These are phyloP conservation scores for Claviceps lovelessii DNA, from an alignment of 2,329 filamentous ascomycete genomes.

Conservation along the genomic window DNA sequence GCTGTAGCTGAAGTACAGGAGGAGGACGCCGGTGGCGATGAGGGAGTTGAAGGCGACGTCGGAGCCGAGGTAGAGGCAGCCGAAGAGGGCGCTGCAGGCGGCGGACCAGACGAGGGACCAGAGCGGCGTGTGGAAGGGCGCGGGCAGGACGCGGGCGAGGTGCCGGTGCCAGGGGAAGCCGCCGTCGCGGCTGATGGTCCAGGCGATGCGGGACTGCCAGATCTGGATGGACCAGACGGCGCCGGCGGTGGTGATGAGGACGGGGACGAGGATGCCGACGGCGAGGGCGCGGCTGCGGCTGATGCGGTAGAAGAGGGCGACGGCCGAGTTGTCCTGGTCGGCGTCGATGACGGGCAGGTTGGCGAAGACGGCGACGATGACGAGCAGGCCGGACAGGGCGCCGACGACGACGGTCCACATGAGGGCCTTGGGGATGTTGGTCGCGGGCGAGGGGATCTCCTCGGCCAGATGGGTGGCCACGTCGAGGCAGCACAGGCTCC, in stretches of 20 bases:
- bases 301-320: constrained; percentile 12
- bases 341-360: constrained; percentile 9
- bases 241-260: constrained; percentile 11
- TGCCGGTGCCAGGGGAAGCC: constrained; percentile 13
- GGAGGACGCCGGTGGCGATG: constrained; percentile 12
- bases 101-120: constrained; percentile 14
- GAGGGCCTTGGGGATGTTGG: constrained; percentile 7
- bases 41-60: constrained; percentile 15
- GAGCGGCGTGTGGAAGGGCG: constrained; percentile 12
- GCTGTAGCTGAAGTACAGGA: constrained; percentile 16
- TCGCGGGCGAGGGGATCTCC: constrained; percentile 15
- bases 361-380: constrained; percentile 10
- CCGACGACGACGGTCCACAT: constrained; percentile 13
- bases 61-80: constrained; percentile 15
- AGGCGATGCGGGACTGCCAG: constrained; percentile 17
- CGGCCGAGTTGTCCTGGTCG: constrained; percentile 10
- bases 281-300: constrained; percentile 12
- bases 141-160: constrained; percentile 10
- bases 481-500: constrained; percentile 18
- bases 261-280: constrained; percentile 11
- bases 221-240: constrained; percentile 16
- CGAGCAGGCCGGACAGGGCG: constrained; percentile 10
- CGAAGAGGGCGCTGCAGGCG: constrained; percentile 12
- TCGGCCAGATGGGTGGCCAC: constrained; percentile 15
- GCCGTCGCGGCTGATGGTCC: constrained; percentile 15